Conservation (phyloP, 768 basidiomycete species). For the Tylopilus balloui region DNA sequence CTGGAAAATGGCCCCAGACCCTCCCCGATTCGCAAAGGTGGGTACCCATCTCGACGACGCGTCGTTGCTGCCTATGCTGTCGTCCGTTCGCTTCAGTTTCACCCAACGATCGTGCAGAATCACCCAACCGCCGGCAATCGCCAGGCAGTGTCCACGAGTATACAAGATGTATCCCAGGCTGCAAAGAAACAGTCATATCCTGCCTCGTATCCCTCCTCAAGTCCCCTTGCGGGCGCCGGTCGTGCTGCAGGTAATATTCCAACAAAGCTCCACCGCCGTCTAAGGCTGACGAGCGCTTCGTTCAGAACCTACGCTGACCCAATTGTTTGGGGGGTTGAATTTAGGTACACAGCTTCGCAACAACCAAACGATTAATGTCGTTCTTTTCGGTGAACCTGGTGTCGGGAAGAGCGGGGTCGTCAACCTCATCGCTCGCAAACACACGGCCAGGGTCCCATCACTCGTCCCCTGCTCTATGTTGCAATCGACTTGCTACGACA, state of each 20-base stretch:
- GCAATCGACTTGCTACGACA: not conserved
- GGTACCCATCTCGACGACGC: not conserved
- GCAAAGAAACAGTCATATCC: not conserved
- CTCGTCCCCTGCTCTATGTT: not conserved
- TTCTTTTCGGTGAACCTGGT: constrained; percentile 42
- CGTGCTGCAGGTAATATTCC: not conserved
- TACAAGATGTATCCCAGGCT: not conserved
- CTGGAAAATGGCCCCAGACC: not conserved
- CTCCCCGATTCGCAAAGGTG: not conserved
- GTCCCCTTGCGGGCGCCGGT: not conserved
- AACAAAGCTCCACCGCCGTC: not conserved
- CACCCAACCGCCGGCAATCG: not conserved
- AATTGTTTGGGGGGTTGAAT: not conserved
- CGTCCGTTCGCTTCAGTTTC: not conserved
- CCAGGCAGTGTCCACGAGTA: not conserved
- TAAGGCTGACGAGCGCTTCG: not conserved
- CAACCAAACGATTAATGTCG: constrained; percentile 19
- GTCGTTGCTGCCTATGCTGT: not conserved
- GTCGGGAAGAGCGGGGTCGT: constrained; percentile 29
- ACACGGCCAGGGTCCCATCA: not conserved
- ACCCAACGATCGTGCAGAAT: not conserved
- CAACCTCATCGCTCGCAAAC: constrained; percentile 20
- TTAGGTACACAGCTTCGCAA: not conserved
- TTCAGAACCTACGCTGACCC: not conserved
- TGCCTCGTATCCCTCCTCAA: not conserved